A percentile compares a stretch with the other conserved stretches of the same genome.
Evolutionary conservation across 805 yeast species (phyloP).

Genomic region (Scheffersomyces lignosus): DNA sequence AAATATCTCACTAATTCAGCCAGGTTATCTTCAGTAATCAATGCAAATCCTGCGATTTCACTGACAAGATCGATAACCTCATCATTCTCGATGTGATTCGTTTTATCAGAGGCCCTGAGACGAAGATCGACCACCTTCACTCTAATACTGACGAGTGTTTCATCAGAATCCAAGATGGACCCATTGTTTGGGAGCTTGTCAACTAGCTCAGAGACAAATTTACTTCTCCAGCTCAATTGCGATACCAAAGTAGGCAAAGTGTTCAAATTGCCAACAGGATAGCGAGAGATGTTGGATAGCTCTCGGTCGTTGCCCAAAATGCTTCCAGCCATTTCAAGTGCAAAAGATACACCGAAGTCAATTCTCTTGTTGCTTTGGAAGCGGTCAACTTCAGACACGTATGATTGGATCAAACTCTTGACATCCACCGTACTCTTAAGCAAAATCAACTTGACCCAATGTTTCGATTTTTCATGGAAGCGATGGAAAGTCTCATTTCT

Average conservation of each 20-base stretch:
- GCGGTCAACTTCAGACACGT: slow-evolving; percentile 48
- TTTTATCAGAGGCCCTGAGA: slow-evolving; percentile 4
- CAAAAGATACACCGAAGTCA: slow-evolving; percentile 85
- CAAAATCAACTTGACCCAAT: slow-evolving; percentile 66
- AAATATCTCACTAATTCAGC: slow-evolving; percentile 52
- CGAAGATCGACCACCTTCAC: slow-evolving; percentile 20
- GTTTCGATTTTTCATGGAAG: slow-evolving; percentile 56
- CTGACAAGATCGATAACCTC: slow-evolving; percentile 47
- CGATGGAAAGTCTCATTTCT: slow-evolving; percentile 64
- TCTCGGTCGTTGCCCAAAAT: slow-evolving; percentile 69
- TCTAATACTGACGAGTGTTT: slow-evolving; percentile 28
- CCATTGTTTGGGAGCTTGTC: slow-evolving; percentile 26
- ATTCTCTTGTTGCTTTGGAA: slow-evolving; percentile 28
- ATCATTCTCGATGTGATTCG: slow-evolving; percentile 12
- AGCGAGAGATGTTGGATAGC: slow-evolving; percentile 46
- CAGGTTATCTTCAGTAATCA: slow-evolving; percentile 34
- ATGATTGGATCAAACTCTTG: slow-evolving; percentile 76
- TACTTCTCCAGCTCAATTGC: slow-evolving; percentile 71
- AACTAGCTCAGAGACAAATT: slow-evolving; percentile 34
- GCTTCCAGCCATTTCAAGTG: slow-evolving; percentile 81
- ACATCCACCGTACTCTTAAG: slow-evolving; percentile 66
- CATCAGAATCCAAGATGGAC: slow-evolving; percentile 25
- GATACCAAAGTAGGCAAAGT: slow-evolving; percentile 73
- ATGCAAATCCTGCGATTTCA: slow-evolving; percentile 38
- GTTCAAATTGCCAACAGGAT: slow-evolving; percentile 43